Percentiles rank a stretch among this genome's conserved stretches.
Conservation (phyloP, 345 rosid genomes). For the Citrus trifoliata region DNA sequence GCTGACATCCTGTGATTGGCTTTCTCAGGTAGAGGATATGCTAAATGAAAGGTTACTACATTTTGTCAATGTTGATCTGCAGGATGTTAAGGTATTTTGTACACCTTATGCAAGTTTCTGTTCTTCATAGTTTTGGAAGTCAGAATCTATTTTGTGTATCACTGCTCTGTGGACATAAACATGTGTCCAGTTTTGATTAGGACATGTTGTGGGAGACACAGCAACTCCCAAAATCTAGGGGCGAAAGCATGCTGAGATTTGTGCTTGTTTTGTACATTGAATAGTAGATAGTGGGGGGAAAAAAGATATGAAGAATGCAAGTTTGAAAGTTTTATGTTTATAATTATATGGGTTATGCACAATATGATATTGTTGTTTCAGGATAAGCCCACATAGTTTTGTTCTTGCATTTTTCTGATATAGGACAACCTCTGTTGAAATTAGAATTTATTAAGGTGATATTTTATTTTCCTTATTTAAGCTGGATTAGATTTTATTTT, state of each 20-base stretch:
- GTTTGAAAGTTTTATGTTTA: neutral
- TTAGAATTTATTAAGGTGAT: neutral
- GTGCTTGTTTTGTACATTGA: neutral
- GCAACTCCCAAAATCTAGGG: neutral
- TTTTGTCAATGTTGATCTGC: constrained; percentile 54
- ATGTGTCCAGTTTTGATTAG: neutral
- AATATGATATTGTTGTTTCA: neutral
- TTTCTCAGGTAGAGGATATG: constrained; percentile 58
- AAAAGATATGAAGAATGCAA: neutral
- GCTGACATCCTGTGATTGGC: constrained; percentile 8
- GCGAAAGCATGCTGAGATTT: neutral
- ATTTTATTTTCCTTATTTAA: no score
- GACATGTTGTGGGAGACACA: neutral
- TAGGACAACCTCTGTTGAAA: neutral
- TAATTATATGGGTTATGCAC: neutral
- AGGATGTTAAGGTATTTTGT: constrained; percentile 56
- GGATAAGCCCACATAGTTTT: neutral
- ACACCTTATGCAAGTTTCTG: neutral
- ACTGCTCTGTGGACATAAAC: neutral
- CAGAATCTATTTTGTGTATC: neutral
- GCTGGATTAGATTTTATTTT: neutral
- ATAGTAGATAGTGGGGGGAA: no score
- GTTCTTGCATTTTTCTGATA: neutral
- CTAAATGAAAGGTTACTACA: constrained; percentile 56
- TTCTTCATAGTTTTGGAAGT: neutral